These are phyloP conservation scores for Talaromyces sp. DNA, from an alignment of 2,329 filamentous ascomycete genomes.

Conservation along the genomic window DNA sequence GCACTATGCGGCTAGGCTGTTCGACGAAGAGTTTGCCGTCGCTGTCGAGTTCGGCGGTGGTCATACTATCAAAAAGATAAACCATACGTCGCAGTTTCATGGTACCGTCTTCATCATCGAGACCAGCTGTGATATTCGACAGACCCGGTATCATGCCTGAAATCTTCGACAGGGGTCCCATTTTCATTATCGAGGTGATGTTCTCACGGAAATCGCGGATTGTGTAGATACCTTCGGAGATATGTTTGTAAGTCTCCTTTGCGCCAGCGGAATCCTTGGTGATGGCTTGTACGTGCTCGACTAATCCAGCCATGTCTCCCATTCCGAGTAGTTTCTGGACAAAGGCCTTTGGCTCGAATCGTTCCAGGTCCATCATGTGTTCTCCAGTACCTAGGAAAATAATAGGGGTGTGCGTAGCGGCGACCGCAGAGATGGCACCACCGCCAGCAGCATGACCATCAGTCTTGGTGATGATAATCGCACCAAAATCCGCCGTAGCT, in stretches of 20 bases:
- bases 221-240: conserved; percentile 93
- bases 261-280: conserved; percentile 75
- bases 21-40: conserved; percentile 94
- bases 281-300: conserved; percentile 93
- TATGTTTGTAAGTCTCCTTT: conserved; percentile 99
- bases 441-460: conserved; percentile 93
- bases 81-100: conserved; percentile 96
- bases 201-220: conserved; percentile 92
- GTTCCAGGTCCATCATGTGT: conserved; percentile 91
- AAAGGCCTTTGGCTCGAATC: conserved; percentile 88
- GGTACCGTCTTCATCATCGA: conserved; percentile 95
- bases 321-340: conserved; percentile 92
- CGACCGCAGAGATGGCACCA: conserved; percentile 95
- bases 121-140: conserved; percentile 86
- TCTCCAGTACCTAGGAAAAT: conserved; percentile 98
- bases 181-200: conserved; percentile 98
- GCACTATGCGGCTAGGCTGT: conserved; percentile 86
- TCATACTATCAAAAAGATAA: conserved; percentile 99
- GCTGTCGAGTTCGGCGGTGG: conserved; percentile 86
- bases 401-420: conserved; percentile 92
- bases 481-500: conserved; percentile 91
- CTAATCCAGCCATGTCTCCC: conserved; percentile 91
- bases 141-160: conserved; percentile 98
- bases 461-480: conserved; percentile 98
- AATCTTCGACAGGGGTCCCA: conserved; percentile 96